Evolutionary conservation across 2,329 filamentous ascomycete genomes (phyloP).

Genomic region (Fusarium mundagurra): DNA sequence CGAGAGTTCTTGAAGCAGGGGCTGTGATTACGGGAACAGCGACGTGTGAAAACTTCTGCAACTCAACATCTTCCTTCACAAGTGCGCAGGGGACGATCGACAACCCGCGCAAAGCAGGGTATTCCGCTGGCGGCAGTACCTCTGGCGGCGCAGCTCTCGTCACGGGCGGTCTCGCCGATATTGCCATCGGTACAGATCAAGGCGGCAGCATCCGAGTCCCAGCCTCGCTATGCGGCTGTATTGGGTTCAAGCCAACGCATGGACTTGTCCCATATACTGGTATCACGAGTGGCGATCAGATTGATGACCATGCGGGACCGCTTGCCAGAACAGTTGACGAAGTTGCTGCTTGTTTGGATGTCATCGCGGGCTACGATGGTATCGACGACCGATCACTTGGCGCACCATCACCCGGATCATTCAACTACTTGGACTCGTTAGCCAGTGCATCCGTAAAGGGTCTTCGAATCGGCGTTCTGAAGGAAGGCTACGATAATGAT

Average conservation of each 20-base stretch:
- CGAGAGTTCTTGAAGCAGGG: constrained; percentile 60
- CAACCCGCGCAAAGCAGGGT: constrained; percentile 56
- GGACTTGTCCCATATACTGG: constrained; percentile 63
- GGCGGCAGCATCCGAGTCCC: constrained; percentile 59
- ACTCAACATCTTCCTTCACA: constrained; percentile 58
- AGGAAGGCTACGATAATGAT: constrained; percentile 55
- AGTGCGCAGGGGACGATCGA: constrained; percentile 58
- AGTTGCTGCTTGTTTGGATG: constrained; percentile 54
- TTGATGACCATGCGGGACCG: constrained; percentile 61
- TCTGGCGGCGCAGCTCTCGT: constrained; percentile 59
- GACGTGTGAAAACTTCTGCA: constrained; percentile 64
- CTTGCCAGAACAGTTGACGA: constrained; percentile 54
- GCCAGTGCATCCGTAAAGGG: constrained; percentile 20
- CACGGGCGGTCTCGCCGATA: constrained; percentile 53
- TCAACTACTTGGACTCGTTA: constrained; percentile 15
- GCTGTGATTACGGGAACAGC: constrained; percentile 60
- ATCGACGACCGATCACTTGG: constrained; percentile 58
- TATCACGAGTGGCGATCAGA: constrained; percentile 57
- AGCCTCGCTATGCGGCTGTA: constrained; percentile 51
- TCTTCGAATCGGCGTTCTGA: constrained; percentile 54
- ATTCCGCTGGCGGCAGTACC: constrained; percentile 60
- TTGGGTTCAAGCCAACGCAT: constrained; percentile 62
- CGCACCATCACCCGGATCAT: constrained; percentile 43
- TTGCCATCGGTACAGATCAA: constrained; percentile 60
- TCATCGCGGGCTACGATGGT: constrained; percentile 58